Evolutionary conservation across 306 rosid genomes (phyloP).

Genomic region (Castanospermum australe): DNA sequence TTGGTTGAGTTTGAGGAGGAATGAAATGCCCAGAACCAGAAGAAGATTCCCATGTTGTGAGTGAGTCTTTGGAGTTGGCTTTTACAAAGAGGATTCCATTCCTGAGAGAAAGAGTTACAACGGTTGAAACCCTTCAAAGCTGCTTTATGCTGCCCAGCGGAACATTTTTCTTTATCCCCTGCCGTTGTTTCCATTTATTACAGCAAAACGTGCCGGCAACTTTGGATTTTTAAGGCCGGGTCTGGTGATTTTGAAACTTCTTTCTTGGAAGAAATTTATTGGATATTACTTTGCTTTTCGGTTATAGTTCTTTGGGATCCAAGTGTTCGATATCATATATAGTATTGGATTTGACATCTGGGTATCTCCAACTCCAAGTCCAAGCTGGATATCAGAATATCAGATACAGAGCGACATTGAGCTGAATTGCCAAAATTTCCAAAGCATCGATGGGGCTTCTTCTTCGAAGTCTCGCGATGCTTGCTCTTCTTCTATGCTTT

Average conservation of each 20-base stretch:
- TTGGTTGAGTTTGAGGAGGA: constrained; percentile 32
- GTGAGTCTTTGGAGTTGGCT: constrained; percentile 34
- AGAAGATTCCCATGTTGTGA: constrained; percentile 38
- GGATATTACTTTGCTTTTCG: constrained; percentile 23
- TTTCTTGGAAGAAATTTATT: constrained; percentile 22
- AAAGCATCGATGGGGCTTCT: constrained; percentile 67
- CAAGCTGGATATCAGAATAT: not conserved
- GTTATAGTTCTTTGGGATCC: constrained; percentile 32
- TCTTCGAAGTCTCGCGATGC: constrained; percentile 51
- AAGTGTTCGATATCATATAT: not conserved
- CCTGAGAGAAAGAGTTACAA: constrained; percentile 50
- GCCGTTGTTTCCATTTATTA: constrained; percentile 39
- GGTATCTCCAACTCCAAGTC: not conserved
- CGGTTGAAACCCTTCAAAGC: constrained; percentile 75
- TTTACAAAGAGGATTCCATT: constrained; percentile 48
- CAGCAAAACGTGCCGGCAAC: constrained; percentile 39
- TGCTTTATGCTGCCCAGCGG: constrained; percentile 40
- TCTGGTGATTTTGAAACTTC: constrained; percentile 23
- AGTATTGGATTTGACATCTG: constrained; percentile 24
- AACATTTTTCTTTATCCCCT: constrained; percentile 32
- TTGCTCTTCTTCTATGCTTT: constrained; percentile 43
- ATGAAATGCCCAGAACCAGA: constrained; percentile 37
- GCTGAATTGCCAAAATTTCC: constrained; percentile 30
- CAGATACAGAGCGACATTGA: constrained; percentile 30
- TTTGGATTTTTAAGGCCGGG: constrained; percentile 25